Base-by-base conservation (phyloP, 108 stramenopile species). In the Nitzschia sp. region DNA sequence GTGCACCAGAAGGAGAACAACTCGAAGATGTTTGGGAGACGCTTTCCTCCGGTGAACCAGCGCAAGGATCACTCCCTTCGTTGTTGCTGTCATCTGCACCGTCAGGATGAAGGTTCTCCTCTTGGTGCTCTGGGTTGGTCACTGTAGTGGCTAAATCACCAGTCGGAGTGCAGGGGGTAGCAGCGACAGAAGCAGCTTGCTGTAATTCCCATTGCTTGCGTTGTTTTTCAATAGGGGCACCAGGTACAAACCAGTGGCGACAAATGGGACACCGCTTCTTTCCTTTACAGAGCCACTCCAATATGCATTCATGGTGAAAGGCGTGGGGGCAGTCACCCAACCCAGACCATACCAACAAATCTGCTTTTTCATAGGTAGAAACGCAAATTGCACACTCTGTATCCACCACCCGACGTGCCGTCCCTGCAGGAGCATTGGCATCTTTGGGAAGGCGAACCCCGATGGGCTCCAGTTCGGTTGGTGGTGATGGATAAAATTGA, bases 251-350 rank as follows among this genome's bases (percentile, higher is more conserved):
- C 38, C 69, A 81, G 34, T 76, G 67, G 46, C 88, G 71, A 55
- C 88, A 89, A 12, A 84, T 72, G 14, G 88, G 88, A 51, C 88
- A 89, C 3, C 82, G 83, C 59, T 83, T 79, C 54, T 80, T 83
- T 20, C 84, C 86, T 57, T 85, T 83, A 50, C 59, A 59, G 37
- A 89, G 75, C 84, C 85, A 89, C 39, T 65, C 70, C 52, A 89
- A 40, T 8, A 86, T 75, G 58, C 88, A 89, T 14, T 86, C 88
- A 19, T 77, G 68, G 56, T 89, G 88, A 60, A 89, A 89, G 9
- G 78, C 88, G 58, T 89, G 88, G 9, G 60, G 64, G 48, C 88
- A 89, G 5, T 34, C 29, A 11, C 61, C 21, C 57, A 78, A 44
- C 20, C 60, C 75, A 0, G 85, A 86, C 56, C 81, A 69, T 10